phyloP scores from a whole-genome alignment of 176 grass and related monocot genomes.

The Saccharum officinarum region DNA sequence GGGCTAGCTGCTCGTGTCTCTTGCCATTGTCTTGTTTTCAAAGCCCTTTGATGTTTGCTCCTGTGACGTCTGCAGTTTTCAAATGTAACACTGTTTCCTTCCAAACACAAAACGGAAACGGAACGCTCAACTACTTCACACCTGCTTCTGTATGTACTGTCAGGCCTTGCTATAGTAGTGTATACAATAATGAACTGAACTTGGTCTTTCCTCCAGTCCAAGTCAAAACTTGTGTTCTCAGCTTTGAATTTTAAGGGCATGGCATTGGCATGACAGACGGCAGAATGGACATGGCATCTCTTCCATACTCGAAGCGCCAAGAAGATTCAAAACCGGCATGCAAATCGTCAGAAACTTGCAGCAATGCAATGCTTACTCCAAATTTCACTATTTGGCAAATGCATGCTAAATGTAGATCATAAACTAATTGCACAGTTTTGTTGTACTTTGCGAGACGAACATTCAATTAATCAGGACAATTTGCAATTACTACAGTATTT shows the following conservation, averaged over 20 bases:
- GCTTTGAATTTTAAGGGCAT: neutral
- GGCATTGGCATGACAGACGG: neutral
- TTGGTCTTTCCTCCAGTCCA: neutral
- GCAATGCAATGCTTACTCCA: neutral
- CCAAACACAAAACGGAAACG: neutral
- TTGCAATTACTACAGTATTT: too few relatives aligned
- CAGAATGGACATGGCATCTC: conserved; percentile 2
- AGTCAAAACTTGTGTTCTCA: conserved; percentile 38
- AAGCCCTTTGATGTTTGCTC: neutral
- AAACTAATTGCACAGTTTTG: too few relatives aligned
- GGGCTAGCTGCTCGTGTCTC: neutral
- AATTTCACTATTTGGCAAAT: too few relatives aligned
- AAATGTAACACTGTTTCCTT: neutral
- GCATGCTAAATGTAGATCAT: too few relatives aligned
- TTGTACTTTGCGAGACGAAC: too few relatives aligned
- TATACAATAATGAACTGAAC: neutral
- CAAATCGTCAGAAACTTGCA: neutral
- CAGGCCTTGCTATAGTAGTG: neutral
- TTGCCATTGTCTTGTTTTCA: conserved; percentile 4
- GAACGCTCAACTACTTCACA: conserved; percentile 10
- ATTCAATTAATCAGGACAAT: too few relatives aligned
- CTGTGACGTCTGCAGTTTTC: neutral
- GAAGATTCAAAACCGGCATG: neutral
- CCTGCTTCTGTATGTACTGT: neutral
- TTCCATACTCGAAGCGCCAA: conserved; percentile 4